Conservation (phyloP, 2,329 filamentous ascomycete species). For the Sordariomycetes sp. region DNA sequence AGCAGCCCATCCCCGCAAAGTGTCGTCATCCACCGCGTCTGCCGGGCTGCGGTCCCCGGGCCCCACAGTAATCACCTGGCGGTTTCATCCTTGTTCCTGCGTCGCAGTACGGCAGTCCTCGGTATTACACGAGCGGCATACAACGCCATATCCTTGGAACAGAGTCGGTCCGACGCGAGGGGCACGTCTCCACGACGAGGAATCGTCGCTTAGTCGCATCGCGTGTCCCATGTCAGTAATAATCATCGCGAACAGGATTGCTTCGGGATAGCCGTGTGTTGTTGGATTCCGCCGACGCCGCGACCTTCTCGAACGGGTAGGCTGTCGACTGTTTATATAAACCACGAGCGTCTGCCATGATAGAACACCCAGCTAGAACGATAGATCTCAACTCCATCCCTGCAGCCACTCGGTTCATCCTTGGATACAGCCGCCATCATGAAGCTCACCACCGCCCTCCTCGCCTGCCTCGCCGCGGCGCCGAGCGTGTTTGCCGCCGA, state of each 20-base stretch:
- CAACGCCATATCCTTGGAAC: not conserved
- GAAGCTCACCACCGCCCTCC: slow-evolving; percentile 6
- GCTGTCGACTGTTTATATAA: not conserved
- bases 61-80: not conserved
- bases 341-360: not conserved
- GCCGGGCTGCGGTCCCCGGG: too few relatives aligned
- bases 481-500: slow-evolving; percentile 15
- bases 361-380: not conserved
- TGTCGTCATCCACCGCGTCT: too few relatives aligned
- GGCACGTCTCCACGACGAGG: not conserved
- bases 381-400: not conserved
- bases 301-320: not conserved
- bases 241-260: not conserved
- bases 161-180: not conserved
- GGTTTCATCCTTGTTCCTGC: not conserved
- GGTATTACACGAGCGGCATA: too few relatives aligned
- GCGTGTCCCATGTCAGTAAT: not conserved
- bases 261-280: not conserved
- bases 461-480: slow-evolving; percentile 5
- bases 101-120: not conserved
- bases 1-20: too few relatives aligned
- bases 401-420: not conserved
- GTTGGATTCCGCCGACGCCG: too few relatives aligned
- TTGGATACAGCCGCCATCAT: not conserved
- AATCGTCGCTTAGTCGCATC: not conserved